A percentile compares a stretch with the other conserved stretches of the same genome.
These are phyloP conservation scores for Silene coronaria DNA, from an alignment of 179 eudicot genomes.

Conservation along the genomic window DNA sequence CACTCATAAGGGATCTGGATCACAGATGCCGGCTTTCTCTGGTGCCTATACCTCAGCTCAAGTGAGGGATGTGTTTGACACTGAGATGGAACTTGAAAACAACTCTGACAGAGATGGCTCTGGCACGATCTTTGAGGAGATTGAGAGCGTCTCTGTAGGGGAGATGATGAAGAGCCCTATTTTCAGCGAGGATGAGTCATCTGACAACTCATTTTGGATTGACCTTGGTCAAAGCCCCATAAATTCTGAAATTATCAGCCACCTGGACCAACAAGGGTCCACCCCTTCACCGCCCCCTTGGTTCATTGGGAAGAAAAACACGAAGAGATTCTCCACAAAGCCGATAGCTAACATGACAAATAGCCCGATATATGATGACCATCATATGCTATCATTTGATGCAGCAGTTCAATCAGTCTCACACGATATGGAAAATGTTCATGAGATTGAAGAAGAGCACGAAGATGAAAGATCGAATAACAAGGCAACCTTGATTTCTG, in stretches of 20 bases:
- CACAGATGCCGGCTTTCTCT: conserved; percentile 89
- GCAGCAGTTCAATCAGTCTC: conserved; percentile 82
- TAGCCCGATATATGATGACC: conserved; percentile 53
- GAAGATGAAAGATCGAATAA: conserved; percentile 27
- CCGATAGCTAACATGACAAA: conserved; percentile 33
- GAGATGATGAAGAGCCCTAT: conserved; percentile 97
- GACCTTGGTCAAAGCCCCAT: conserved; percentile 86
- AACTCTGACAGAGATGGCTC: conserved; percentile 80
- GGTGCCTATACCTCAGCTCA: conserved; percentile 95
- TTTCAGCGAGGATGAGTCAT: conserved; percentile 96
- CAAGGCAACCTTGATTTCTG: conserved; percentile 25
- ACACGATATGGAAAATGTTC: conserved; percentile 40
- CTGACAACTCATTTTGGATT: conserved; percentile 90
- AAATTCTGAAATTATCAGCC: conserved; percentile 50
- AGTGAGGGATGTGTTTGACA: conserved; percentile 94
- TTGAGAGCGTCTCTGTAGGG: conserved; percentile 80
- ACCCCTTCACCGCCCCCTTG: conserved; percentile 63
- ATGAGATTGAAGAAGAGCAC: conserved; percentile 65
- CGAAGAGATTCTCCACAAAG: conserved; percentile 56
- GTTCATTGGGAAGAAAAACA: conserved; percentile 53
- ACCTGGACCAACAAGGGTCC: conserved; percentile 38
- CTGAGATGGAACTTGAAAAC: conserved; percentile 88
- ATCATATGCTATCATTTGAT: conserved; percentile 66
- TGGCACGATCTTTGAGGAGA: conserved; percentile 90
- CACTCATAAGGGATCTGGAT: conserved; percentile 47